A percentile compares a stretch with the other conserved stretches of the same genome.
These are phyloP conservation scores for Massariosphaeria phaeospora DNA, from an alignment of 495 filamentous ascomycete species.

Conservation along the genomic window DNA sequence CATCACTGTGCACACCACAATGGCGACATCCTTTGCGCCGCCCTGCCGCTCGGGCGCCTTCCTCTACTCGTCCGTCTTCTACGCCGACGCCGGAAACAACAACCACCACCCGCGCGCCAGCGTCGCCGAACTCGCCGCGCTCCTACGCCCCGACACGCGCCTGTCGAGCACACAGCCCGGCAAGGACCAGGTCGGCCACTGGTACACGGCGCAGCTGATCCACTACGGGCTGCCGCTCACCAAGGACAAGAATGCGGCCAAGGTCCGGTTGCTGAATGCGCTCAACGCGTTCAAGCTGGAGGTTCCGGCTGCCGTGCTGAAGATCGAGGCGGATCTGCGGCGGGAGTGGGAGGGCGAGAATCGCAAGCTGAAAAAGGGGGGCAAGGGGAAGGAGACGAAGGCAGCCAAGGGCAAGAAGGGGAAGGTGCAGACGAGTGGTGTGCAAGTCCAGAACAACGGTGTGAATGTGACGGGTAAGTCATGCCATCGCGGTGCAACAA, in stretches of 20 bases:
- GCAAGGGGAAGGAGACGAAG: background rate
- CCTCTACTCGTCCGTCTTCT: conserved; percentile 45
- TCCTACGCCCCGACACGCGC: conserved; percentile 40
- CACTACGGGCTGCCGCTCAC: conserved; percentile 54
- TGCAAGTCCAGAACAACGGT: background rate
- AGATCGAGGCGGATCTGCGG: conserved; percentile 50
- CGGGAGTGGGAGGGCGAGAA: conserved; percentile 49
- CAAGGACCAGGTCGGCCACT: conserved; percentile 50
- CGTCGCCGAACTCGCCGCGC: conserved; percentile 44
- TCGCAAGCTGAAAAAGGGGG: conserved; percentile 42
- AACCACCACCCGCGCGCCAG: conserved; percentile 51
- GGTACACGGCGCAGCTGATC: conserved; percentile 55
- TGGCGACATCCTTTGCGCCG: conserved; percentile 17
- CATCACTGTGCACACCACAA: too few relatives aligned
- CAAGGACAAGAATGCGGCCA: conserved; percentile 52
- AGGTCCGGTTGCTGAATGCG: conserved; percentile 52
- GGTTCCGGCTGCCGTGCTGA: conserved; percentile 44
- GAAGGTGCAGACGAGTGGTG: background rate
- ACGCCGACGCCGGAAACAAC: conserved; percentile 44
- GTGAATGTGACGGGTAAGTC: background rate
- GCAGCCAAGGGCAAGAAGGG: conserved; percentile 3
- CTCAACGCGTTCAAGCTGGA: conserved; percentile 44
- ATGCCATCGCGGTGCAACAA: background rate
- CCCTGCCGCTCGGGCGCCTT: conserved; percentile 15
- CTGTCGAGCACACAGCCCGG: background rate